A percentile compares a stretch with the other conserved stretches of the same genome.
phyloP scores from a whole-genome alignment of 1,284 basidiomycete genomes.

The Moesziomyces parantarcticus region DNA sequence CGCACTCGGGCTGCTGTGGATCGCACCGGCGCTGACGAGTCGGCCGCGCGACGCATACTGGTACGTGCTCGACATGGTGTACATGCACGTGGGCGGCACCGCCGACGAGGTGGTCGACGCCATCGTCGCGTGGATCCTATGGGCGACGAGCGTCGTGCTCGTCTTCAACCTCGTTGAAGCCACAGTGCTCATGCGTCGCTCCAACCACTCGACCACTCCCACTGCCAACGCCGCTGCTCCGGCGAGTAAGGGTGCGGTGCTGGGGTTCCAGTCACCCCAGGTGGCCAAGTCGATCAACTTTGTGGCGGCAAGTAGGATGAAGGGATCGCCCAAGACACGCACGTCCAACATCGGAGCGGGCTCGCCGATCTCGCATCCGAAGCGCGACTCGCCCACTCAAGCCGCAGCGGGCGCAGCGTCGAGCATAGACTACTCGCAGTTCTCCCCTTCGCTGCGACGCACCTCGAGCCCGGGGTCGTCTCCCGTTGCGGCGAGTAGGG shows the following conservation, averaged over 20 bases:
- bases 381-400: conserved; percentile 3
- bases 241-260: conserved; percentile 1
- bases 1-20: conserved; percentile 34
- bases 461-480: background rate
- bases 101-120: conserved; percentile 39
- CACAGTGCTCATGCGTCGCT: conserved; percentile 9
- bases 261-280: conserved; percentile 35
- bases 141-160: conserved; percentile 39
- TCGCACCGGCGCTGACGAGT: conserved; percentile 22
- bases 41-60: conserved; percentile 33
- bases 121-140: conserved; percentile 32
- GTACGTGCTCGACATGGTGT: conserved; percentile 32
- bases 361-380: conserved; percentile 30
- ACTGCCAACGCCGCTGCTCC: background rate
- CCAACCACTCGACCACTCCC: background rate
- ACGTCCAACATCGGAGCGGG: conserved; percentile 24
- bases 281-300: conserved; percentile 40
- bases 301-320: conserved; percentile 36
- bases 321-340: conserved; percentile 44
- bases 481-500: background rate
- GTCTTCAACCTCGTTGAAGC: conserved; percentile 45
- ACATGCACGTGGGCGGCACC: conserved; percentile 27
- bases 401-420: conserved; percentile 3
- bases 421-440: conserved; percentile 35
- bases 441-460: conserved; percentile 28